Evolutionary conservation across 2,329 filamentous ascomycete genomes (phyloP).

Genomic region (Aureobasidium pullulans): DNA sequence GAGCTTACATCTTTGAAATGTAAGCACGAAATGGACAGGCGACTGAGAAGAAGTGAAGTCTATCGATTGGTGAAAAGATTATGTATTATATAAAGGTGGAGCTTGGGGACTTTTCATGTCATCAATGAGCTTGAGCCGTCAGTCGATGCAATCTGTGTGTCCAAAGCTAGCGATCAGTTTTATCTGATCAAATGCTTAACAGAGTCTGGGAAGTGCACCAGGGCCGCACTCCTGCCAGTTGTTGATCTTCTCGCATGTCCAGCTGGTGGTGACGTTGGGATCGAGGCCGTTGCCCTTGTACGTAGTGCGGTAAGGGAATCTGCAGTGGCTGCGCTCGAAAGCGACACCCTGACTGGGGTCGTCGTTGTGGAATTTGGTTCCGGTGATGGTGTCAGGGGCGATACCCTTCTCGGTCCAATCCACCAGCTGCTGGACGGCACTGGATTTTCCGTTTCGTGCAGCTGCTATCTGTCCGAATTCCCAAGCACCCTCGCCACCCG

Average conservation of each 20-base stretch:
- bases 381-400: constrained; percentile 30
- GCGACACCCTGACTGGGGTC: constrained; percentile 30
- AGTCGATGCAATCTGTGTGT: too few species aligned
- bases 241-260: constrained; percentile 18
- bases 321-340: constrained; percentile 38
- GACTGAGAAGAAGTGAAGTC: too few species aligned
- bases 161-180: too few species aligned
- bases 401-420: constrained; percentile 28
- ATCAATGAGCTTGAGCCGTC: too few species aligned
- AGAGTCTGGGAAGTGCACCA: constrained; percentile 11
- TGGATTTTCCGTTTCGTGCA: constrained; percentile 28
- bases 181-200: background rate
- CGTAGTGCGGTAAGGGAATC: constrained; percentile 16
- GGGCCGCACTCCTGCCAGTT: constrained; percentile 15
- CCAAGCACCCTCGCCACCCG: constrained; percentile 38
- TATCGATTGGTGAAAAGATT: too few species aligned
- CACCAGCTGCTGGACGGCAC: constrained; percentile 42
- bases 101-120: too few species aligned
- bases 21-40: too few species aligned
- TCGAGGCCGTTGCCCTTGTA: constrained; percentile 18
- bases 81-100: too few species aligned
- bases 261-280: constrained; percentile 26
- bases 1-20: too few species aligned
- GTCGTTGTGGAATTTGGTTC: constrained; percentile 35
- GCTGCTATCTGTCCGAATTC: constrained; percentile 32